Evolutionary conservation across 1,139 yeast genomes (phyloP).

Genomic region (Blastobotrys proliferans): DNA sequence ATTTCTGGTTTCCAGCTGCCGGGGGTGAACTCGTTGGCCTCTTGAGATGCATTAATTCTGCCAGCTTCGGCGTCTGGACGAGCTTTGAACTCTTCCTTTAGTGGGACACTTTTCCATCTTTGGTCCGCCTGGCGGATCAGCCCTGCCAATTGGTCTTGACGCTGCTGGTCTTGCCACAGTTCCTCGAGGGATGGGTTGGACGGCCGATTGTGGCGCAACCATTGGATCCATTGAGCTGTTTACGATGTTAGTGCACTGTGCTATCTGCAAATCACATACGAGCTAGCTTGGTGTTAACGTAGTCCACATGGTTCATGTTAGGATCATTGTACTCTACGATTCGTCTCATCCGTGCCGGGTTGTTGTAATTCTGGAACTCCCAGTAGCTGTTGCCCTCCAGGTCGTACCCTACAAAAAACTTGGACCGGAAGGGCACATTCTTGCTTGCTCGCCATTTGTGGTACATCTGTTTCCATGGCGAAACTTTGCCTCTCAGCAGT

Average conservation of each 20-base stretch:
- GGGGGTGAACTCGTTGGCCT: not conserved
- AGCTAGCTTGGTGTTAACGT: slow-evolving; percentile 40
- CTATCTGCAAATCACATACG: slow-evolving; percentile 19
- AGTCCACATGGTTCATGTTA: slow-evolving; percentile 37
- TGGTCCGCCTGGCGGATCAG: slow-evolving; percentile 59
- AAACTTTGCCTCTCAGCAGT: slow-evolving; percentile 37
- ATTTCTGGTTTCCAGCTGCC: slow-evolving; percentile 5
- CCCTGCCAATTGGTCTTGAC: slow-evolving; percentile 53
- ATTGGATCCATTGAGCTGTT: slow-evolving; percentile 67
- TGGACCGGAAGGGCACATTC: slow-evolving; percentile 60
- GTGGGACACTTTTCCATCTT: slow-evolving; percentile 46
- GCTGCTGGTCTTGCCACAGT: slow-evolving; percentile 50
- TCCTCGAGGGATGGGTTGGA: slow-evolving; percentile 61
- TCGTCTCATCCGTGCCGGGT: slow-evolving; percentile 37
- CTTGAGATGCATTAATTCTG: not conserved
- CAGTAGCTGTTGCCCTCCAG: slow-evolving; percentile 79
- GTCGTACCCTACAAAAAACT: slow-evolving; percentile 56
- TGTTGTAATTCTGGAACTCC: slow-evolving; percentile 57
- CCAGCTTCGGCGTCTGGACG: not conserved
- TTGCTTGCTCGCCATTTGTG: slow-evolving; percentile 60
- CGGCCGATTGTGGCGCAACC: slow-evolving; percentile 66
- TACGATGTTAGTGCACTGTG: not conserved
- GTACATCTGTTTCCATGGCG: slow-evolving; percentile 40
- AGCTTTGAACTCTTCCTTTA: slow-evolving; percentile 22
- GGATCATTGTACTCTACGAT: slow-evolving; percentile 38